phyloP scores from a whole-genome alignment of 2,329 filamentous ascomycete genomes.

The Fusarium protoensiforme region DNA sequence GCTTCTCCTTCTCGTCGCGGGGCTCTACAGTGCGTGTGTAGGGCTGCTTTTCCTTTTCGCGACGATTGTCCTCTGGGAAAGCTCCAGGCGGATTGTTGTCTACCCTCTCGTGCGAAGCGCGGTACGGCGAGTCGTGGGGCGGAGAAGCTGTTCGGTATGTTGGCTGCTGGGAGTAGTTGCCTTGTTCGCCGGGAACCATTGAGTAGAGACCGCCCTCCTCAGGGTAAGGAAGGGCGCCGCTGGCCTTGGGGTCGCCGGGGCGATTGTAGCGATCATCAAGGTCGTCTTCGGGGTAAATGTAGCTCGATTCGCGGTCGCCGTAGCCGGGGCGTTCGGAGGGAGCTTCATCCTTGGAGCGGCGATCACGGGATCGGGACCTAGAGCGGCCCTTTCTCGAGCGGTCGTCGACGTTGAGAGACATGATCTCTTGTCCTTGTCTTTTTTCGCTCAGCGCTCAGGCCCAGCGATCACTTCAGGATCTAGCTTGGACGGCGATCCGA shows the following conservation, averaged over 20 bases:
- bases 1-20: constrained; percentile 23
- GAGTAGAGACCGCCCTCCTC: constrained; percentile 51
- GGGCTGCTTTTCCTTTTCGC: constrained; percentile 40
- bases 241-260: constrained; percentile 48
- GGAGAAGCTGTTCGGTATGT: constrained; percentile 50
- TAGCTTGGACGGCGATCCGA: constrained; percentile 1
- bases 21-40: constrained; percentile 23
- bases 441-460: constrained; percentile 8
- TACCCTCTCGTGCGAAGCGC: constrained; percentile 50
- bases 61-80: constrained; percentile 48
- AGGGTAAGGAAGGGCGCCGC: constrained; percentile 52
- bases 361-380: constrained; percentile 57
- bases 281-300: constrained; percentile 55
- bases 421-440: constrained; percentile 40
- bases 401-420: constrained; percentile 65
- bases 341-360: constrained; percentile 46
- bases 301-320: constrained; percentile 58
- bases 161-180: constrained; percentile 48
- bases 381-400: constrained; percentile 58
- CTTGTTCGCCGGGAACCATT: constrained; percentile 52
- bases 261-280: constrained; percentile 51
- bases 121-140: constrained; percentile 49
- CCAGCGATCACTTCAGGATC: constrained; percentile 9
- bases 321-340: constrained; percentile 44
- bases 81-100: constrained; percentile 47